phyloP scores from a whole-genome alignment of 768 basidiomycete species.

The Rhizopogon salebrosus region DNA sequence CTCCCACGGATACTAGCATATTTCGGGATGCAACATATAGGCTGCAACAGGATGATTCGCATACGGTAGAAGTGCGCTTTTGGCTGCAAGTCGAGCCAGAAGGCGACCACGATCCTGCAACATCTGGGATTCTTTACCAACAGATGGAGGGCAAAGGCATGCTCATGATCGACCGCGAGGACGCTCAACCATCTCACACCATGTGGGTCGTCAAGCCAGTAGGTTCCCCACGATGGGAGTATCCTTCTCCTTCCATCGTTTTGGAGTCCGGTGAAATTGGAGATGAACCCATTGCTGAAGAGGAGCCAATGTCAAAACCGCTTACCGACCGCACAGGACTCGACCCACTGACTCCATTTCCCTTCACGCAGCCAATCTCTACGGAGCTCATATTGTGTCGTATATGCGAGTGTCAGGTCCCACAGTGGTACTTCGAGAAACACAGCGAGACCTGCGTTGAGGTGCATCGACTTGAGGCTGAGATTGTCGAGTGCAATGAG shows the following conservation, averaged over 20 bases:
- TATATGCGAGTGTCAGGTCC: conserved; percentile 94
- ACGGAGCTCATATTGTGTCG: conserved; percentile 87
- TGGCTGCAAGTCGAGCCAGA: conserved; percentile 72
- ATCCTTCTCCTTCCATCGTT: conserved; percentile 56
- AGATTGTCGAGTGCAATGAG: conserved; percentile 92
- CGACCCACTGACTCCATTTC: conserved; percentile 65
- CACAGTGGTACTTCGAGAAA: conserved; percentile 99
- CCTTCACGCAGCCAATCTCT: conserved; percentile 72
- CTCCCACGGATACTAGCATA: conserved; percentile 72
- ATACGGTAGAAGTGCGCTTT: conserved; percentile 91
- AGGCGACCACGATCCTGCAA: conserved; percentile 47
- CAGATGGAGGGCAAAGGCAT: conserved; percentile 97
- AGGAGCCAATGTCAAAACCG: conserved; percentile 30
- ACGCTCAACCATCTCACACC: conserved; percentile 84
- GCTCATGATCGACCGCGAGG: conserved; percentile 93
- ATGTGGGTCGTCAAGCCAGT: conserved; percentile 97
- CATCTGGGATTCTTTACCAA: conserved; percentile 55
- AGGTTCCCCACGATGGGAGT: conserved; percentile 62
- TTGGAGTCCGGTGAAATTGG: conserved; percentile 43
- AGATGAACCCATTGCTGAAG: conserved; percentile 30
- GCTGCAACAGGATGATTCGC: conserved; percentile 86
- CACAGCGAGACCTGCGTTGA: conserved; percentile 99
- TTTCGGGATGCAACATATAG: conserved; percentile 85
- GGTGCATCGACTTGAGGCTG: conserved; percentile 92
- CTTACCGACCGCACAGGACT: conserved; percentile 32